Evolutionary conservation across 2,329 filamentous ascomycete genomes (phyloP).

Genomic region (Cladobotryum mycophilum): DNA sequence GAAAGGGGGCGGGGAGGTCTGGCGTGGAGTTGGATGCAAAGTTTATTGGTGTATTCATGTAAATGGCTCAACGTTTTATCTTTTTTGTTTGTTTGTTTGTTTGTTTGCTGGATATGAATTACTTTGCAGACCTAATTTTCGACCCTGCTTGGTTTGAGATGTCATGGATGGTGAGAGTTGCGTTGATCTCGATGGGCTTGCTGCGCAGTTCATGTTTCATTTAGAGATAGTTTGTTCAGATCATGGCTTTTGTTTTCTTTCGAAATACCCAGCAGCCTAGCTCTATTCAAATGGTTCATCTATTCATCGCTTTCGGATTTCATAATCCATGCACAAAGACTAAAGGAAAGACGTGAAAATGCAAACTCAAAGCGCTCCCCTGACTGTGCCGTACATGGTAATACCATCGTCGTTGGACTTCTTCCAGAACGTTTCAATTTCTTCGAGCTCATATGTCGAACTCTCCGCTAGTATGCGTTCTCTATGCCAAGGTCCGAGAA

Average conservation of each 20-base stretch:
- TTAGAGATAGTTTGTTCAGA: no score
- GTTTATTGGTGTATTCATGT: conserved; percentile 9
- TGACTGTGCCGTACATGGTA: conserved; percentile 12
- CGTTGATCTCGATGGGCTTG: no score
- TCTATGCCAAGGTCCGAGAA: conserved; percentile 85
- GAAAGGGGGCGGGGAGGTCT: conserved; percentile 1
- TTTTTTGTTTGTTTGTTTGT: background rate
- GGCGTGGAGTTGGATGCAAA: conserved; percentile 1
- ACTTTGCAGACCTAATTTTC: background rate
- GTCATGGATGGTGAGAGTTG: no score
- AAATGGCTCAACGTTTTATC: conserved; percentile 6
- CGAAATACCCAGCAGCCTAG: no score
- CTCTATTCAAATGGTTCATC: no score
- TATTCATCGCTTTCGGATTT: no score
- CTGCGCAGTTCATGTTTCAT: no score
- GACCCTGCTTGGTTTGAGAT: no score
- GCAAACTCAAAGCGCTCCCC: background rate
- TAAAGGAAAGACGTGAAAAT: background rate
- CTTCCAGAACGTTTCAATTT: conserved; percentile 26
- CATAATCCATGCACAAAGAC: no score
- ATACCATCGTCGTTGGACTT: conserved; percentile 21
- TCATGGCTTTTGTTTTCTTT: no score
- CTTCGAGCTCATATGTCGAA: conserved; percentile 29
- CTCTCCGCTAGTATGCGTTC: conserved; percentile 50
- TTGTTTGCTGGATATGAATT: background rate